Evolutionary conservation across 371 early-diverging fungal species (phyloP), one percentile per base, ranked within the genome.

Genomic region (Mortierella polycephala): DNA sequence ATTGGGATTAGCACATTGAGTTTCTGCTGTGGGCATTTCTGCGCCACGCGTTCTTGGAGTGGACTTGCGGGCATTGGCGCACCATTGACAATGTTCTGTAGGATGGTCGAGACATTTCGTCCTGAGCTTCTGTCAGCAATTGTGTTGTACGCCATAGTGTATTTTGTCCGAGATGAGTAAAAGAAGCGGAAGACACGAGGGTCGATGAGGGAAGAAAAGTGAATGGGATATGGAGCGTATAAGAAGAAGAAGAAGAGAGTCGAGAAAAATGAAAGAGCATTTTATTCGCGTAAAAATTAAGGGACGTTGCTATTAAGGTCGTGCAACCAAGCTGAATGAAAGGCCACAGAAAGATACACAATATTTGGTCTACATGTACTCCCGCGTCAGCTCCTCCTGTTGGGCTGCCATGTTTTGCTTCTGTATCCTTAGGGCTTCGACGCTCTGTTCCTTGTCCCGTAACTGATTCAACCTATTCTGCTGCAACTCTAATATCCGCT

Each of bases 381-480:
- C 30, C 4, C 30, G 30, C 30, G 4, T 30, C 30, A 30, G 30
- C 30, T 30, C 30, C 30, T 30, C 30, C 30, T 4, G 30, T 4
- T 30, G 65, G 20, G 66, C 41, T 5, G 62, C 67, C 30, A 79
- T 64, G 6, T 63, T 62, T 52, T 69, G 66, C 20, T 72, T 73
- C 21, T 69, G 67, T 58, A 56, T 9, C 11, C 62, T 73, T 30
- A 30, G 65, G 20, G 66, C 47, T 5, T 62, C 67, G 37, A 79
- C 60, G 6, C 67, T 62, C 56, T 69, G 66, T 16, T 69, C 80
- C 21, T 69, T 67, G 59, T 52, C 6, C 11, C 62, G 80, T 2
- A 79, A 60, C 20, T 79, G 69, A 6, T 69, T 69, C 70, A 79
- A 58, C 47, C 80, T 69, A 47, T 79, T 66, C 39, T 73, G 69